Percentiles rank a stretch among this genome's conserved stretches.
Conservation (phyloP, 1,284 basidiomycete genomes). For the Bjerkandera adusta region DNA sequence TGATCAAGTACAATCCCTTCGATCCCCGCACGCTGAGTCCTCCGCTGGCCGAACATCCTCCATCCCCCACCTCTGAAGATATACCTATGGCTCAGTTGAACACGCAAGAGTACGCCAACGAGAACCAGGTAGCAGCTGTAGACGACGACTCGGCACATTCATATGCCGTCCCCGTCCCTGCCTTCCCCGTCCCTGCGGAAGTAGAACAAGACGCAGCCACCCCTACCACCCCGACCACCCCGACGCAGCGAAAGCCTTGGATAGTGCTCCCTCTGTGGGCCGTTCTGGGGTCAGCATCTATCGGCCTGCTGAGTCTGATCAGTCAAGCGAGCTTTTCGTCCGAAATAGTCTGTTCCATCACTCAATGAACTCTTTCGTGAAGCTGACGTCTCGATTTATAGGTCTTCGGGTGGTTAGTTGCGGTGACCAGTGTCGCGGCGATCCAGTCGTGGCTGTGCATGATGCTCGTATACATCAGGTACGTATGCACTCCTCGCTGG, state of each 20-base stretch:
- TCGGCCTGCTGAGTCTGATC: conserved; percentile 26
- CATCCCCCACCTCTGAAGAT: background rate
- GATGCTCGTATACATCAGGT: conserved; percentile 30
- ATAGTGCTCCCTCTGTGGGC: conserved; percentile 27
- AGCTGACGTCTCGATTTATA: too few relatives aligned
- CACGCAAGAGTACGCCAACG: too few relatives aligned
- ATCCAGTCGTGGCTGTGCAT: conserved; percentile 30
- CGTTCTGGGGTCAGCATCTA: conserved; percentile 24
- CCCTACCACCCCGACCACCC: too few relatives aligned
- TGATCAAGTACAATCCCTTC: conserved; percentile 24
- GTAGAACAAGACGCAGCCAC: conserved; percentile 1
- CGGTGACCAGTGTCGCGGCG: conserved; percentile 28
- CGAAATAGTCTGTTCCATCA: conserved; percentile 6
- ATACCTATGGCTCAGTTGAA: too few relatives aligned
- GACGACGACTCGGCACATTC: background rate
- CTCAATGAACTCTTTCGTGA: too few relatives aligned
- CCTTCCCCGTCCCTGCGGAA: background rate
- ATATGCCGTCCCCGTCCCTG: background rate
- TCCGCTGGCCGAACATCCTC: background rate
- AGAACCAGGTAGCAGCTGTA: background rate
- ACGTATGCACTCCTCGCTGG: too few relatives aligned
- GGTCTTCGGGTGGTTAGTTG: conserved; percentile 27
- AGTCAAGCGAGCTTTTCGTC: conserved; percentile 15
- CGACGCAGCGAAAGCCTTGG: conserved; percentile 13
- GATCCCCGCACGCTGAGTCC: conserved; percentile 2